Conservation (phyloP, 306 rosid genomes). For the Castanea sativa region DNA sequence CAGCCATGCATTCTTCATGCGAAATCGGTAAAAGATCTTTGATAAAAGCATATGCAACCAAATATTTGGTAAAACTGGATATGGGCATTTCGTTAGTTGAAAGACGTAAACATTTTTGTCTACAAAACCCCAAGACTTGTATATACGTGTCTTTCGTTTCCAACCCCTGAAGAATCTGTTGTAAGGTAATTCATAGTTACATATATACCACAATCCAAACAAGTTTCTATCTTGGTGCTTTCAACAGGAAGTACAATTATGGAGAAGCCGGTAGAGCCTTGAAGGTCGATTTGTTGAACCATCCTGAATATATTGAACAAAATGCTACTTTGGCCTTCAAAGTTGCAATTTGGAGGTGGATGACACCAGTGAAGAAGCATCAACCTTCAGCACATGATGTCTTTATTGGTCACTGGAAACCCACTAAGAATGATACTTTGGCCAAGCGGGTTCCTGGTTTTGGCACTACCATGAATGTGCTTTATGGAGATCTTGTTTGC, state of each 20-base stretch:
- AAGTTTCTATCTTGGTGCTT: conserved; percentile 14
- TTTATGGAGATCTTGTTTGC: conserved; percentile 56
- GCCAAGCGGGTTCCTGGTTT: conserved; percentile 75
- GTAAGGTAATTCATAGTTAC: background rate
- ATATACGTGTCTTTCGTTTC: too few species aligned
- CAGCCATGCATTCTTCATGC: too few species aligned
- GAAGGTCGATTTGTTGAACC: conserved; percentile 26
- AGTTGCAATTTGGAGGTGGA: conserved; percentile 91
- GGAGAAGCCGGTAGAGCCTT: conserved; percentile 74
- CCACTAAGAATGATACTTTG: conserved; percentile 80
- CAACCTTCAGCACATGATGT: conserved; percentile 26
- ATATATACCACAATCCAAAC: background rate
- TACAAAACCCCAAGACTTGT: too few species aligned
- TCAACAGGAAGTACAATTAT: conserved; percentile 83
- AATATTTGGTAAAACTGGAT: too few species aligned
- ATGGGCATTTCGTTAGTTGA: too few species aligned
- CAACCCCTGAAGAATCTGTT: too few species aligned
- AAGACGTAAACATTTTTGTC: too few species aligned
- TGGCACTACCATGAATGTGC: conserved; percentile 92
- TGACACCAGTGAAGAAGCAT: conserved; percentile 61
- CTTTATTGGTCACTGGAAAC: conserved; percentile 90
- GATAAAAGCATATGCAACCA: too few species aligned
- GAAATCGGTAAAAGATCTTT: too few species aligned
- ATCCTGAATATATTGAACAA: conserved; percentile 88
- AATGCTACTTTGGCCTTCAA: conserved; percentile 90